Percentiles rank a stretch among this genome's conserved stretches.
Conservation (phyloP, 768 basidiomycete genomes). For the Crassisporium funariophilum region DNA sequence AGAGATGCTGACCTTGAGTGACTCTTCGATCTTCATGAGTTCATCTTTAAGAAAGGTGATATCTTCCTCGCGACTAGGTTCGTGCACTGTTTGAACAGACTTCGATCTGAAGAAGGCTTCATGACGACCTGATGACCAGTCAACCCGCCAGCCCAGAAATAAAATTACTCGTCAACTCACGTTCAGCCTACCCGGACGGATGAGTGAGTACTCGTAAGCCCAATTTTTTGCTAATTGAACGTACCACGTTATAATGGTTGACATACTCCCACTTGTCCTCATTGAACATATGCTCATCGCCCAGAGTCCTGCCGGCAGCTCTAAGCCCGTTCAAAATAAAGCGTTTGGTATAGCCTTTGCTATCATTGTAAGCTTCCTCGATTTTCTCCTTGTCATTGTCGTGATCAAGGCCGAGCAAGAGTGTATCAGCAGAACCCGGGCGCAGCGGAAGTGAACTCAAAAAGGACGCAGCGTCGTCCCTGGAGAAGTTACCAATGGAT, state of each 20-base stretch:
- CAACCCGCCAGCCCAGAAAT: constrained; percentile 4
- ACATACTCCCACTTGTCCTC: constrained; percentile 77
- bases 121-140: constrained; percentile 61
- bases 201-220: constrained; percentile 3
- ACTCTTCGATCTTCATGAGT: constrained; percentile 82
- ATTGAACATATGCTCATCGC: constrained; percentile 64
- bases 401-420: constrained; percentile 91
- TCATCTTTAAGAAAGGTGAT: constrained; percentile 71
- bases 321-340: constrained; percentile 90
- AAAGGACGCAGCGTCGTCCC: constrained; percentile 70
- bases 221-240: constrained; percentile 16
- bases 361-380: constrained; percentile 87
- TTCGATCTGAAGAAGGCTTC: constrained; percentile 83
- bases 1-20: constrained; percentile 67
- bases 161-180: constrained; percentile 18
- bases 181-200: constrained; percentile 24
- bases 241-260: constrained; percentile 51
- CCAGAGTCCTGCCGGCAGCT: constrained; percentile 67
- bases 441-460: constrained; percentile 79
- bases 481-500: constrained; percentile 86
- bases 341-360: constrained; percentile 63
- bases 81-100: constrained; percentile 53
- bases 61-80: constrained; percentile 46
- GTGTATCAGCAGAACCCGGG: constrained; percentile 73
- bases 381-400: constrained; percentile 70